Conservation (phyloP, 2,329 filamentous ascomycete genomes). For the Mollisia scopiformis region DNA sequence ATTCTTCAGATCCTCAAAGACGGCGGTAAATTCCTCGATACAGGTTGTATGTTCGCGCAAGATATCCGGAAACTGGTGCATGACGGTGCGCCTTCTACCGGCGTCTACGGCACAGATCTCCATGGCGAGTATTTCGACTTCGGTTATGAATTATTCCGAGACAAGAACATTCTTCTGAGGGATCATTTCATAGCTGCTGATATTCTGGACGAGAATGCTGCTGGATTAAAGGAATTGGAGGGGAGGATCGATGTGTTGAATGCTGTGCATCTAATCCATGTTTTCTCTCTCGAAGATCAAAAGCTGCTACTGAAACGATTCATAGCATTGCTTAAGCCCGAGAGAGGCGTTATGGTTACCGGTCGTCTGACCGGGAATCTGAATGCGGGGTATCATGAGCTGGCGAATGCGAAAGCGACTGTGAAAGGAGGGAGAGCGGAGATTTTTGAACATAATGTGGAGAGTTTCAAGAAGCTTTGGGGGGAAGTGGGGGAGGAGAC, state of each 20-base stretch:
- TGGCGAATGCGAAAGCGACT: background rate
- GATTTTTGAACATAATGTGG: background rate
- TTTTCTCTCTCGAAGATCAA: background rate
- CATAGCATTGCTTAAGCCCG: background rate
- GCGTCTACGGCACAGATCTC: background rate
- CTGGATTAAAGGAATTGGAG: background rate
- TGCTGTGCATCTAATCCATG: background rate
- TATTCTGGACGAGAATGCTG: background rate
- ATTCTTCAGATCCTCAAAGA: background rate
- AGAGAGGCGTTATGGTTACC: background rate
- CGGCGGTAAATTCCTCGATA: background rate
- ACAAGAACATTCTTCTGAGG: background rate
- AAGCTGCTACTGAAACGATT: background rate
- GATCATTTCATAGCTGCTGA: background rate
- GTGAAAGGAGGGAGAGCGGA: background rate
- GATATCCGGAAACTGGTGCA: background rate
- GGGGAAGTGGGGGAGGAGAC: background rate
- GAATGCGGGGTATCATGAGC: background rate
- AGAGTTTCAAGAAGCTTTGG: background rate
- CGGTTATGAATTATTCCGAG: background rate
- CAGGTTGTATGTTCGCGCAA: background rate
- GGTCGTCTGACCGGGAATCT: background rate
- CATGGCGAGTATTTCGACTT: background rate
- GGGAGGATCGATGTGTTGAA: background rate
- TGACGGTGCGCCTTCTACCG: background rate